A percentile compares a stretch with the other conserved stretches of the same genome.
Conservation (phyloP, 2,329 filamentous ascomycete species). For the Colletotrichum sp. region DNA sequence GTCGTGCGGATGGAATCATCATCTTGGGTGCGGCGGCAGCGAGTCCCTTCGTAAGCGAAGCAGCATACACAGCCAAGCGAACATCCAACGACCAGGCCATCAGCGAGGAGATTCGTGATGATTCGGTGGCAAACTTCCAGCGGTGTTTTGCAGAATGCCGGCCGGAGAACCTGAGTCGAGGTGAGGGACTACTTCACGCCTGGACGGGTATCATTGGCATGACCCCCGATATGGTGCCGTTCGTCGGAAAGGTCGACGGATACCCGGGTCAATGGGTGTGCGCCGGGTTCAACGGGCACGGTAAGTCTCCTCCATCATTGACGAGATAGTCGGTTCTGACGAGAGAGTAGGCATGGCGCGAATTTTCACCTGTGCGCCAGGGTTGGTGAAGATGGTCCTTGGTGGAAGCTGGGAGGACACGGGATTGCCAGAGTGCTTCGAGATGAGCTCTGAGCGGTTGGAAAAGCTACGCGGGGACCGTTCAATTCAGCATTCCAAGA, state of each 20-base stretch:
- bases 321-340: background rate
- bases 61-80: background rate
- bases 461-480: background rate
- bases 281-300: constrained; percentile 48
- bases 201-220: constrained; percentile 55
- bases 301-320: background rate
- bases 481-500: background rate
- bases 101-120: background rate
- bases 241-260: constrained; percentile 45
- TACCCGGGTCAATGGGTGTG: constrained; percentile 51
- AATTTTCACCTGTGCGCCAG: constrained; percentile 52
- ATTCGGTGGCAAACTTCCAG: background rate
- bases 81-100: background rate
- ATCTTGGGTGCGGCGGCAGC: background rate
- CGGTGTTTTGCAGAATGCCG: background rate
- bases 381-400: constrained; percentile 44
- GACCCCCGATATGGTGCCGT: constrained; percentile 51
- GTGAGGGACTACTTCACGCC: constrained; percentile 48
- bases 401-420: constrained; percentile 42
- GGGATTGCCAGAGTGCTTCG: constrained; percentile 28
- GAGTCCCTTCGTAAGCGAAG: background rate
- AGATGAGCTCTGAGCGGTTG: background rate
- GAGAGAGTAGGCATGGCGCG: constrained; percentile 37
- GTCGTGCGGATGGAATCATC: constrained; percentile 29
- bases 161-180: constrained; percentile 22